Evolutionary conservation across 2,329 filamentous ascomycete genomes (phyloP), one percentile per base, ranked within the genome.

Genomic region (Sphaceloma murrayae): DNA sequence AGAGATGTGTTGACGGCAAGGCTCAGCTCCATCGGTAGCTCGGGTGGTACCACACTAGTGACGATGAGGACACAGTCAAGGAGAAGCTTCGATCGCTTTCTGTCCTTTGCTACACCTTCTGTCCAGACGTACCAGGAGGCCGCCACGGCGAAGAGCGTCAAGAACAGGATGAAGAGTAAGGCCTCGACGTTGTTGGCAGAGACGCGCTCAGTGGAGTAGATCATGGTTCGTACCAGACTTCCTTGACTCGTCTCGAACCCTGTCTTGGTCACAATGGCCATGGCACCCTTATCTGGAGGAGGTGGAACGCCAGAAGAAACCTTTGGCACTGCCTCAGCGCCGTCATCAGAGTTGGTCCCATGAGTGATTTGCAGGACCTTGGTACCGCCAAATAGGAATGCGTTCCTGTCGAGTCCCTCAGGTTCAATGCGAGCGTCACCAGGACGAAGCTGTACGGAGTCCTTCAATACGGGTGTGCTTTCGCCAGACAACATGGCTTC

Each of bases 101-200:
- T 82, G 58, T 96, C 89, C 67, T 84, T 87, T 60, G 77, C 75
- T 45, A 98, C 89, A 68, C 91, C 93, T 65, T 98, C 89, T 50
- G 88, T 78, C 91, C 91, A 98, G 48, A 98, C 91, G 62, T 98
- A 98, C 88, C 91, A 95, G 9, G 91, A 94, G 43, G 91, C 91
- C 46, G 91, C 93, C 61, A 98, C 77, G 56, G 93, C 93, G 67
- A 98, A 98, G 56, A 96, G 77, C 45, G 94, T 76, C 19, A 98
- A 75, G 73, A 98, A 98, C 48, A 98, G 74, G 53, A 98, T 98
- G 69, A 98, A 98, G 49, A 94, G 74, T n/a, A 98, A 69, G 1
- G 91, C 91, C 66, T 98, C 91, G 33, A 81, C 80, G 58, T 98
- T 96, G 68, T 95, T 95, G 55, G 91, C 91, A n/a, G 89, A 96